A percentile compares a stretch with the other conserved stretches of the same genome.
Evolutionary conservation across 2,329 filamentous ascomycete species (phyloP).

Genomic region (Calonectria montana): DNA sequence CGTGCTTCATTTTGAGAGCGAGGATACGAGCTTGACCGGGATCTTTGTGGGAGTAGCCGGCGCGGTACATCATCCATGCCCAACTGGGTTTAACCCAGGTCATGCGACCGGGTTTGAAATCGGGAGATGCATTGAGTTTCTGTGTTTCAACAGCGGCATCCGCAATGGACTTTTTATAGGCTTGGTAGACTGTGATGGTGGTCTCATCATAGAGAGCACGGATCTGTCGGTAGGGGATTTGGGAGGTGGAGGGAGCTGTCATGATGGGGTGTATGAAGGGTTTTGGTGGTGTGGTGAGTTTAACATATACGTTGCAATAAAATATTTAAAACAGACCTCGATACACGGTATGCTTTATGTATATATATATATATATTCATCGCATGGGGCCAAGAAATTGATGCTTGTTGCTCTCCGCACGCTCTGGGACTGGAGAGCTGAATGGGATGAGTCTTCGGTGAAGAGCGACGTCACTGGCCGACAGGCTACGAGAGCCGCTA

Average conservation of each 20-base stretch:
- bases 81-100: conserved; percentile 75
- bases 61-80: conserved; percentile 73
- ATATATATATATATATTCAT: not conserved
- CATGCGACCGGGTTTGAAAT: conserved; percentile 67
- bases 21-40: conserved; percentile 65
- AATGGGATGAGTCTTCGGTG: not conserved
- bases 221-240: conserved; percentile 59
- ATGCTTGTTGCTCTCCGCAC: not conserved
- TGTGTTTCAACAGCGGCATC: conserved; percentile 61
- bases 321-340: not conserved
- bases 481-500: not conserved
- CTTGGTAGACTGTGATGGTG: conserved; percentile 72
- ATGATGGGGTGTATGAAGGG: conserved; percentile 22
- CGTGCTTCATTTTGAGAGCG: conserved; percentile 65
- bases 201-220: conserved; percentile 61
- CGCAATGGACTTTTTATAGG: conserved; percentile 66
- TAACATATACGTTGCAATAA: not conserved
- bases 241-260: conserved; percentile 18
- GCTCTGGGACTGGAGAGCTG: not conserved
- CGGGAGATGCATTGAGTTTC: conserved; percentile 62
- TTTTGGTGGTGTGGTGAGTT: not conserved
- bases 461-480: conserved; percentile 10
- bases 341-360: not conserved
- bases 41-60: conserved; percentile 70
- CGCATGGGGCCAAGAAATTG: not conserved